Conservation (phyloP, 768 basidiomycete species). For the Rhizopogon roseolus region DNA sequence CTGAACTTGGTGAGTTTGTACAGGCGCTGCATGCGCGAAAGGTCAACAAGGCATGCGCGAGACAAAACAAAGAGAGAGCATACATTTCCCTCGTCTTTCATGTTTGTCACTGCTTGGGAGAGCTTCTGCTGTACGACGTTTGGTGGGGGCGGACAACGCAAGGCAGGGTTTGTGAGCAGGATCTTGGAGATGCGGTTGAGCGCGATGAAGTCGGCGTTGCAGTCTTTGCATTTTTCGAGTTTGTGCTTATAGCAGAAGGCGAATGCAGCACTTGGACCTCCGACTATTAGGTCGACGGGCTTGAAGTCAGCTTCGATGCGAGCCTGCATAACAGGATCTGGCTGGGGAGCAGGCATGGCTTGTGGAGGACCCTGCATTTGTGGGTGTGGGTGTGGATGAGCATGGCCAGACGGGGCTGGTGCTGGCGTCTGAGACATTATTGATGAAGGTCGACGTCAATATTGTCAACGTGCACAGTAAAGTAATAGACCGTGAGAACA, state of each 20-base stretch:
- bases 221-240: conserved; percentile 69
- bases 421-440: conserved; percentile 57
- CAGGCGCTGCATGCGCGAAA: conserved; percentile 44
- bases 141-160: conserved; percentile 77
- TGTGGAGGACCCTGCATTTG: conserved; percentile 33
- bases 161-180: conserved; percentile 61
- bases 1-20: conserved; percentile 73
- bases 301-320: conserved; percentile 70
- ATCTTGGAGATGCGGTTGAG: conserved; percentile 76
- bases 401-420: conserved; percentile 33
- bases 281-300: conserved; percentile 51
- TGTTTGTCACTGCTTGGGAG: conserved; percentile 64
- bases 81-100: conserved; percentile 96
- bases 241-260: conserved; percentile 66
- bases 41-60: conserved; percentile 11
- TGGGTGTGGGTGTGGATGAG: conserved; percentile 30
- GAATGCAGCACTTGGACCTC: conserved; percentile 44
- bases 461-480: not conserved
- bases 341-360: conserved; percentile 38
- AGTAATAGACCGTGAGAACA: conserved; percentile 10
- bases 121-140: conserved; percentile 74
- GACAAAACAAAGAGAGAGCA: conserved; percentile 1
- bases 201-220: conserved; percentile 65
- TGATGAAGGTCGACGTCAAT: not conserved
- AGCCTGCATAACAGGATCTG: conserved; percentile 71